These are phyloP conservation scores for Penicillium sp. DNA, from an alignment of 2,329 filamentous ascomycete genomes.

Conservation along the genomic window DNA sequence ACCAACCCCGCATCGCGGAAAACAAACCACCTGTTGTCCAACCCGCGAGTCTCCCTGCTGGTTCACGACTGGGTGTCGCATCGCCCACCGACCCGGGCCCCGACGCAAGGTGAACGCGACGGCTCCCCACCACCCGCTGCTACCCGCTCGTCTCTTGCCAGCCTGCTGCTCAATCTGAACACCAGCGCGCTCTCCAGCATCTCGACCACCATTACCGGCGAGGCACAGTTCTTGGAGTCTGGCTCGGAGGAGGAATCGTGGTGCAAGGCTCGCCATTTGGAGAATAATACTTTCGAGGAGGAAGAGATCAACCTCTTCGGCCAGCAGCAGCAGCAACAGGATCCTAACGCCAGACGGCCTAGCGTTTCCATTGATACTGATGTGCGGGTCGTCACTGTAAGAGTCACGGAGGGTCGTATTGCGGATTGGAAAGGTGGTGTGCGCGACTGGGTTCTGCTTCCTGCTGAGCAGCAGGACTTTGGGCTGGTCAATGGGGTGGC, in stretches of 20 bases:
- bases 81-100: slow-evolving; percentile 71
- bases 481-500: slow-evolving; percentile 32
- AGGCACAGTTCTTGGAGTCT: slow-evolving; percentile 67
- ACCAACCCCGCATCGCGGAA: slow-evolving; percentile 70
- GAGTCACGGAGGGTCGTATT: slow-evolving; percentile 79
- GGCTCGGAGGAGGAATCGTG: slow-evolving; percentile 80
- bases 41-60: slow-evolving; percentile 86
- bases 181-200: slow-evolving; percentile 83
- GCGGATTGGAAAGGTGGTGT: slow-evolving; percentile 96
- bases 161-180: slow-evolving; percentile 85
- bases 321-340: slow-evolving; percentile 33
- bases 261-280: slow-evolving; percentile 78
- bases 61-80: slow-evolving; percentile 98
- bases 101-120: slow-evolving; percentile 53
- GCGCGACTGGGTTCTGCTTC: slow-evolving; percentile 64
- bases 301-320: slow-evolving; percentile 50
- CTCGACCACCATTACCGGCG: slow-evolving; percentile 89
- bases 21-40: slow-evolving; percentile 74
- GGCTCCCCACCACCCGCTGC: slow-evolving; percentile 63
- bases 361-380: slow-evolving; percentile 71
- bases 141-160: slow-evolving; percentile 71
- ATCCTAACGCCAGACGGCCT: slow-evolving; percentile 30
- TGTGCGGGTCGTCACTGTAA: slow-evolving; percentile 82
- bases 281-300: slow-evolving; percentile 82
- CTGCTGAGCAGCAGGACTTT: slow-evolving; percentile 27